Conservation (phyloP, 345 rosid species). For the Gossypium raimondii region DNA sequence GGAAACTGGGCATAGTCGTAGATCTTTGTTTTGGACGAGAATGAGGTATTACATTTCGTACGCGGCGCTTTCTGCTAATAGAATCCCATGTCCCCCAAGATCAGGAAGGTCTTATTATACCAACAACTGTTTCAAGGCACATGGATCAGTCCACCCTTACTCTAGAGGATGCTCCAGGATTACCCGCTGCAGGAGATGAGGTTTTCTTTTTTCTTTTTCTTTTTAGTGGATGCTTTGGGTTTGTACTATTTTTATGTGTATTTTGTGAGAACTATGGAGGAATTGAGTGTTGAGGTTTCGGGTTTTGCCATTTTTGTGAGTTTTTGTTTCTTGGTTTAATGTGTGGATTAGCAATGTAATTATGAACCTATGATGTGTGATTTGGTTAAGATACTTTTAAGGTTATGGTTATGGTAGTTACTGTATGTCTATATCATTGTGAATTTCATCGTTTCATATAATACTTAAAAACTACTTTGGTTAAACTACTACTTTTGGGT, state of each 20-base stretch:
- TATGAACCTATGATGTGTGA: neutral
- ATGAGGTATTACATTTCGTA: conserved; percentile 76
- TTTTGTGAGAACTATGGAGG: conserved; percentile 5
- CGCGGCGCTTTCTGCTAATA: conserved; percentile 81
- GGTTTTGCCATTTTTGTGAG: neutral
- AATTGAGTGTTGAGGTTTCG: neutral
- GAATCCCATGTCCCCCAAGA: conserved; percentile 88
- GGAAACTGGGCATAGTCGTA: conserved; percentile 33
- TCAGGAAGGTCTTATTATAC: conserved; percentile 95
- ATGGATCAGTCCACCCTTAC: conserved; percentile 75
- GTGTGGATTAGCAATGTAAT: conserved; percentile 11
- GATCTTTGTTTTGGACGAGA: conserved; percentile 71
- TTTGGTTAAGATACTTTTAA: neutral
- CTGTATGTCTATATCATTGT: neutral
- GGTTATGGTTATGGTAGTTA: neutral
- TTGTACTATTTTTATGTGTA: conserved; percentile 14
- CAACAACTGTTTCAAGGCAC: conserved; percentile 60
- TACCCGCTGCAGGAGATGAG: conserved; percentile 71
- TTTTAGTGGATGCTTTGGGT: neutral
- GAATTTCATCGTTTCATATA: neutral
- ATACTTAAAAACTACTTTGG: too few species aligned
- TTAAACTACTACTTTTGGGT: too few species aligned
- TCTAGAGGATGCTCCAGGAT: conserved; percentile 70
- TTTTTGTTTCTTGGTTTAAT: neutral
- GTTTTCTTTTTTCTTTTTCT: neutral